Percentiles rank a stretch among this genome's conserved stretches.
phyloP scores from a whole-genome alignment of 306 rosid genomes.

The Gastrolobium bilobum region DNA sequence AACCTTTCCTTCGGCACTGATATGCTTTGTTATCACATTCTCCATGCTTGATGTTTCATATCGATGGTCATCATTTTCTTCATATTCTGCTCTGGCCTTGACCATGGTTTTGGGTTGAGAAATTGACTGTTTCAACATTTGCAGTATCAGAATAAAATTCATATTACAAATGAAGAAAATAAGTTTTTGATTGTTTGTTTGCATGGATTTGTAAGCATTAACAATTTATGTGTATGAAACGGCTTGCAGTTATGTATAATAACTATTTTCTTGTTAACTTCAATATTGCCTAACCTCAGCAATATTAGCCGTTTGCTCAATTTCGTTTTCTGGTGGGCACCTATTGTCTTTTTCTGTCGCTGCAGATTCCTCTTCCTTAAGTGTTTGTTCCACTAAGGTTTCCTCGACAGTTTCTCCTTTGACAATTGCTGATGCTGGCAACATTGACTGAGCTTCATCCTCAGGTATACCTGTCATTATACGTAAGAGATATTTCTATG shows the following conservation, averaged over 20 bases:
- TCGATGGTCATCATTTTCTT: neutral
- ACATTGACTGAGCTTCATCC: neutral
- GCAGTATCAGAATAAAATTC: neutral
- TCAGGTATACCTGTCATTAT: constrained; percentile 22
- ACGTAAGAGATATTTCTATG: constrained; percentile 21
- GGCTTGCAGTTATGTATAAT: neutral
- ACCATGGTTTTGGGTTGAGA: neutral
- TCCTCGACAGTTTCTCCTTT: neutral
- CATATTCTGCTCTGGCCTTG: neutral
- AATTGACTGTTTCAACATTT: no score
- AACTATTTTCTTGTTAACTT: constrained; percentile 4
- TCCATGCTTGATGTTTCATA: no score
- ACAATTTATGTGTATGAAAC: neutral
- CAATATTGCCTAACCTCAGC: constrained; percentile 28
- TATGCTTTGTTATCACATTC: neutral
- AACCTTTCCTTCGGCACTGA: neutral
- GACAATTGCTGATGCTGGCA: neutral
- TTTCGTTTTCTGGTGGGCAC: constrained; percentile 6
- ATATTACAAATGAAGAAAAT: neutral
- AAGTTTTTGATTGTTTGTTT: neutral
- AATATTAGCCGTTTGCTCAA: constrained; percentile 14
- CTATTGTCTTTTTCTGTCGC: neutral
- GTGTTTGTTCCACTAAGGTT: neutral
- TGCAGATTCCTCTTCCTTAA: constrained; percentile 12
- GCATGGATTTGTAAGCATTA: no score